Base-by-base conservation (phyloP, 2,329 filamentous ascomycete species). In the Colletotrichum plurivorum region DNA sequence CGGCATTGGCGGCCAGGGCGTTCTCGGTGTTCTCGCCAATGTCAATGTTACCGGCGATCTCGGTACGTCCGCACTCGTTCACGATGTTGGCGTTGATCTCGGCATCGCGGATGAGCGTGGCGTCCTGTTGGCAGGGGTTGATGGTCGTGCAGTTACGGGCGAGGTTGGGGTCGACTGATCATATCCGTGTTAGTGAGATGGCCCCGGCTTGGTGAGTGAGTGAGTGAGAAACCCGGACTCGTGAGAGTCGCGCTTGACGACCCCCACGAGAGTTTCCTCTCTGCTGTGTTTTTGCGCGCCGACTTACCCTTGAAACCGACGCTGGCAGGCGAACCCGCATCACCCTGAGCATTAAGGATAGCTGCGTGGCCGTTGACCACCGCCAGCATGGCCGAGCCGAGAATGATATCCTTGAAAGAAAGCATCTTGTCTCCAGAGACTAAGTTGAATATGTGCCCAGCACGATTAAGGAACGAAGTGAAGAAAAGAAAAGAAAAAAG, bases 71-170 rank as follows among this genome's bases (percentile, higher is more conserved):
- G 75, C 90, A 92, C 67, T 87, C 83, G 73, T 88, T 89, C 56
- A 88, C 87, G 8, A 85, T 76, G 73, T 88, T 87, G 61, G 81
- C 78, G 7, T 72, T 70, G 73, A 88, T 85, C 80, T 89, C 83
- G 16, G 84, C 84, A 67, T 89, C 87, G 60, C 85, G 84, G 78
- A 92, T 92, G 74, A 91, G 84, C 61, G 88, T 90, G 12, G 88
- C 83, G 67, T 92, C 90, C 71, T 89, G 87, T 75, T 92, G 89
- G 82, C 90, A 92, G 20, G 90, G 89, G 76, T 84, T 89, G 80
- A 90, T 89, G 63, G 82, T 81, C 16, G 88, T 90, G 77, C 89
- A 90, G 77, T 91, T 89, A 71, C 90, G 85, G 31, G 90, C 87
- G 73, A 90, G 83, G 65, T 78, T 78, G 48, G 84, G 78, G 73